Percentiles rank a stretch among this genome's conserved stretches.
Evolutionary conservation across 1,284 basidiomycete species (phyloP).

Genomic region (Cryptococcus sp.): DNA sequence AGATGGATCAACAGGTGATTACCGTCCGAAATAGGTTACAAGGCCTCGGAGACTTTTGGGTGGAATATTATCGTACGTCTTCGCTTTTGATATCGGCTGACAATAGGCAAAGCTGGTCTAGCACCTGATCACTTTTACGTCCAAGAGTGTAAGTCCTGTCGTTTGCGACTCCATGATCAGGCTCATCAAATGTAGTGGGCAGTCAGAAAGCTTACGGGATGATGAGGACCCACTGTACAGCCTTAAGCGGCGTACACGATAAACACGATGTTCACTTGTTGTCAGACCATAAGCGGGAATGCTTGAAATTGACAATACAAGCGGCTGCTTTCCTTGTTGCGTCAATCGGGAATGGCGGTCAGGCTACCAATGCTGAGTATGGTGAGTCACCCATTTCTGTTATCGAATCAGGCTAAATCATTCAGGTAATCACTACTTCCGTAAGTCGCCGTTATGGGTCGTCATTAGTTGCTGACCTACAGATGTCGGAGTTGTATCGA

Average conservation of each 20-base stretch:
- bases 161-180: neutral
- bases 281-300: constrained; percentile 15
- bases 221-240: constrained; percentile 19
- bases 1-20: constrained; percentile 38
- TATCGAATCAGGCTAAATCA: neutral
- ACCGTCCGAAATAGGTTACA: constrained; percentile 33
- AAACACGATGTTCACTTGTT: constrained; percentile 23
- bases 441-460: neutral
- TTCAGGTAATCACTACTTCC: neutral
- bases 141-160: constrained; percentile 23
- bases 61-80: constrained; percentile 26
- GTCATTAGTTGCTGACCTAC: neutral
- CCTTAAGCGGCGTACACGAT: constrained; percentile 26
- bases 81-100: neutral
- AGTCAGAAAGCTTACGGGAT: neutral
- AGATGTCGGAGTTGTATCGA: constrained; percentile 24
- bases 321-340: constrained; percentile 24
- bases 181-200: constrained; percentile 14
- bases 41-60: constrained; percentile 44
- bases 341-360: constrained; percentile 22
- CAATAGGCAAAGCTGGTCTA: constrained; percentile 6
- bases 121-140: constrained; percentile 18
- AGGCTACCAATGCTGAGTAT: constrained; percentile 18
- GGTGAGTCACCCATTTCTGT: constrained; percentile 18
- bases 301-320: constrained; percentile 21